Percentiles rank a stretch among this genome's conserved stretches.
Evolutionary conservation across 768 basidiomycete species (phyloP).

Genomic region (Paxillus rubicundulus): DNA sequence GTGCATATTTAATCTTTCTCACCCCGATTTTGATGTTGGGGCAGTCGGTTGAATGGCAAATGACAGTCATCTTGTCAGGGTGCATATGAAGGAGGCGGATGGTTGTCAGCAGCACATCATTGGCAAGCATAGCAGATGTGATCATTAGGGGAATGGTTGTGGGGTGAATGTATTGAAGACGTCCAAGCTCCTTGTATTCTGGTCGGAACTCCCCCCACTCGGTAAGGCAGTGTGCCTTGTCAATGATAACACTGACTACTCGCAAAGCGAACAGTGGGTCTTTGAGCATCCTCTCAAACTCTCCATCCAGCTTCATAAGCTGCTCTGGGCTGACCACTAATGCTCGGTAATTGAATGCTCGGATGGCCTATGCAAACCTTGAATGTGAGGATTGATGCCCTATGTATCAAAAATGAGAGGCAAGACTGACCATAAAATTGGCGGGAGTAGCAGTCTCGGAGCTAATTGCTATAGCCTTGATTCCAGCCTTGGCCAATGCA

Average conservation of each 20-base stretch:
- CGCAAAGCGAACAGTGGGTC: neutral
- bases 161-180: constrained; percentile 29
- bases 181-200: constrained; percentile 29
- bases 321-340: constrained; percentile 7
- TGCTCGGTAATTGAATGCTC: neutral
- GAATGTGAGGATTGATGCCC: too few relatives aligned
- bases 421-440: constrained; percentile 14
- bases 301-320: constrained; percentile 4
- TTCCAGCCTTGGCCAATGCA: constrained; percentile 4
- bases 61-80: constrained; percentile 1
- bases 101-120: constrained; percentile 21
- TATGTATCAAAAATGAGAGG: too few relatives aligned
- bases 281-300: constrained; percentile 8
- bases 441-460: constrained; percentile 12
- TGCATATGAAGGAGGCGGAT: constrained; percentile 19
- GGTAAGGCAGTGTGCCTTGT: constrained; percentile 22
- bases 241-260: constrained; percentile 9
- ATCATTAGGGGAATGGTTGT: constrained; percentile 27
- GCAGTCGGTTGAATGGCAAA: constrained; percentile 30
- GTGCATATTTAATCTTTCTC: constrained; percentile 19
- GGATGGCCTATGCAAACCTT: neutral
- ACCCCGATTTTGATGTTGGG: constrained; percentile 33
- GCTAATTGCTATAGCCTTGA: constrained; percentile 14
- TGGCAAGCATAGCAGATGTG: constrained; percentile 35
- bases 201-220: constrained; percentile 32